Conservation (phyloP, 257 asterid genomes). For the Solanum gandarillasii region DNA sequence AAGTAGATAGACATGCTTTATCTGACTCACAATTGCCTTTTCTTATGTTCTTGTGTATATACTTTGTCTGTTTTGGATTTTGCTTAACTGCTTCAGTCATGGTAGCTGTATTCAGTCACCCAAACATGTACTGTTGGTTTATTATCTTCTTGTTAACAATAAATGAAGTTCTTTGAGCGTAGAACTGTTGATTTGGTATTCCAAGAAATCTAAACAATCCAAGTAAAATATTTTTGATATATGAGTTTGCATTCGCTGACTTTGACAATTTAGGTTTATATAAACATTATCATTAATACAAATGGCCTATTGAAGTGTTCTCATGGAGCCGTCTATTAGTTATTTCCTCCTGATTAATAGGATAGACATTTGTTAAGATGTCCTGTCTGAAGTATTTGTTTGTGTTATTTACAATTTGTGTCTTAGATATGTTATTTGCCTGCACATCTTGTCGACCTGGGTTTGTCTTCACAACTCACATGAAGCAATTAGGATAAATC, state of each 20-base stretch:
- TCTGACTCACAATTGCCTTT: background rate
- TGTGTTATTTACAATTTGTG: background rate
- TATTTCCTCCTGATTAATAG: background rate
- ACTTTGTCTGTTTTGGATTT: background rate
- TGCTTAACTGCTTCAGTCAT: background rate
- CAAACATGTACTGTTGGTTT: background rate
- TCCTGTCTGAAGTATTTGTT: background rate
- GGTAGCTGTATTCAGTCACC: background rate
- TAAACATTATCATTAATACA: background rate
- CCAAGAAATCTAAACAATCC: background rate
- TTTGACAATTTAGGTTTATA: background rate
- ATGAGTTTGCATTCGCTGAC: background rate
- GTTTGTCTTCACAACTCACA: background rate
- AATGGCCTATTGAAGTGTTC: background rate
- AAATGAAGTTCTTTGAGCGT: background rate
- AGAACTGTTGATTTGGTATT: background rate
- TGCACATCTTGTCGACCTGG: background rate
- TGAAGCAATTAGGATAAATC: background rate
- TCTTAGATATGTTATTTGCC: background rate
- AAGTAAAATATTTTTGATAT: background rate
- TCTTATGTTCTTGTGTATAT: background rate
- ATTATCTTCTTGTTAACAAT: background rate
- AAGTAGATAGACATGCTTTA: background rate
- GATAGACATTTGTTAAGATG: background rate
- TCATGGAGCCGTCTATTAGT: background rate